These are phyloP conservation scores for Raphanus hybrid DNA, from an alignment of 441 rosid genomes.

Conservation along the genomic window DNA sequence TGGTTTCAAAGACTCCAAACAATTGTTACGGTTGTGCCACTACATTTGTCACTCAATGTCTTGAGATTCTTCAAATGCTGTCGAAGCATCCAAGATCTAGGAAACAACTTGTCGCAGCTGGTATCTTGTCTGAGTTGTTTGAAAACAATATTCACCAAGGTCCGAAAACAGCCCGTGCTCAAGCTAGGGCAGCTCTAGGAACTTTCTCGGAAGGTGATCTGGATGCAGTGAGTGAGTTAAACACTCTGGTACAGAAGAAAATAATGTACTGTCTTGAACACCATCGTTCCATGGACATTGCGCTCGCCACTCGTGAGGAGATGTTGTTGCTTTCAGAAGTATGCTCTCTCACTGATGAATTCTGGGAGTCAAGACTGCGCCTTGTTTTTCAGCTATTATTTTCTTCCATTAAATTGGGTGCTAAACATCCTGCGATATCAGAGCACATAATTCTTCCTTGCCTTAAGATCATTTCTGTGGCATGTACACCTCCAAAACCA, in stretches of 20 bases:
- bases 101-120: conserved; percentile 95
- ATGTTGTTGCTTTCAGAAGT: conserved; percentile 97
- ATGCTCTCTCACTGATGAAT: conserved; percentile 97
- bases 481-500: conserved; percentile 99
- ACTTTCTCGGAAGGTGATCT: conserved; percentile 97
- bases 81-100: conserved; percentile 84
- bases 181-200: conserved; percentile 97
- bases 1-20: conserved; percentile 92
- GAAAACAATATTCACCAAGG: conserved; percentile 99
- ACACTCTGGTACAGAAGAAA: conserved; percentile 94
- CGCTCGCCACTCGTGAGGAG: conserved; percentile 96
- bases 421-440: conserved; percentile 99
- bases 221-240: conserved; percentile 90
- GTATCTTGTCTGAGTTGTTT: conserved; percentile 91
- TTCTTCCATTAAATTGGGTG: conserved; percentile 98
- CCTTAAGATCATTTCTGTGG: conserved; percentile 95
- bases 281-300: conserved; percentile 99
- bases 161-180: conserved; percentile 90
- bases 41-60: conserved; percentile 97
- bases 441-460: conserved; percentile 99
- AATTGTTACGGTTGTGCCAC: conserved; percentile 99
- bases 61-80: conserved; percentile 91
- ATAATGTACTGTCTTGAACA: conserved; percentile 99
- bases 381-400: conserved; percentile 96
- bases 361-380: conserved; percentile 99